Evolutionary conservation across 2,329 filamentous ascomycete genomes (phyloP).

Genomic region (Hymenotorrendiella dingleyae): DNA sequence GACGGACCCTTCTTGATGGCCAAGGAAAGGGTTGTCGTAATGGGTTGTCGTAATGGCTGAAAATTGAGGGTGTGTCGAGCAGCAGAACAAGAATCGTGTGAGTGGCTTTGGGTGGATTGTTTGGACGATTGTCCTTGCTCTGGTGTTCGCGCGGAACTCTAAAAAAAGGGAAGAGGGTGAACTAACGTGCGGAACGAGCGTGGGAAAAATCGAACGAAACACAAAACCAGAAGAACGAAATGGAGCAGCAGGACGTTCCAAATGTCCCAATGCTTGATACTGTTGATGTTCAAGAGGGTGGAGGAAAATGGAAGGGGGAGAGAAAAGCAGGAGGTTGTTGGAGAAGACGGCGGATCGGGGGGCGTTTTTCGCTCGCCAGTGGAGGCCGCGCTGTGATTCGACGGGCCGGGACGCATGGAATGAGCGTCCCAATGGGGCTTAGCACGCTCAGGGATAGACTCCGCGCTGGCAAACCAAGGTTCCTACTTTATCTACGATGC

Average conservation of each 20-base stretch:
- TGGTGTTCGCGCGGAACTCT: slow-evolving; percentile 12
- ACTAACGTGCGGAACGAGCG: slow-evolving; percentile 11
- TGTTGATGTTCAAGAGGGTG: neutral
- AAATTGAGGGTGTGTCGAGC: neutral
- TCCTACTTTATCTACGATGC: slow-evolving; percentile 1
- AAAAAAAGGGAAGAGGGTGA: slow-evolving; percentile 4
- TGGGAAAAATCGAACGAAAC: slow-evolving; percentile 3
- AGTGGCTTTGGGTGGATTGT: slow-evolving; percentile 14
- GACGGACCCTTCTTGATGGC: neutral
- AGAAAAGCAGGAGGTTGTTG: slow-evolving; percentile 1
- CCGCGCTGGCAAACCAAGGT: too few relatives aligned
- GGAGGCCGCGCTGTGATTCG: slow-evolving; percentile 7
- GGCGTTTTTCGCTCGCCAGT: slow-evolving; percentile 9
- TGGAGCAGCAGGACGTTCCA: slow-evolving; percentile 7
- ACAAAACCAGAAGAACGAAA: slow-evolving; percentile 8
- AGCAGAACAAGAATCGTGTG: slow-evolving; percentile 5
- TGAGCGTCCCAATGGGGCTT: slow-evolving; percentile 13
- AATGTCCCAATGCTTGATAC: slow-evolving; percentile 3
- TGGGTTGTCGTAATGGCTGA: slow-evolving; percentile 6
- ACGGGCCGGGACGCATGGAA: slow-evolving; percentile 12
- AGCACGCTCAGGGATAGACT: slow-evolving; percentile 1
- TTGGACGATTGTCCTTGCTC: slow-evolving; percentile 18
- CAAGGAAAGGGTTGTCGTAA: neutral
- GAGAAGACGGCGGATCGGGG: slow-evolving; percentile 1
- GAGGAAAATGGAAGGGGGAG: neutral